A percentile compares a stretch with the other conserved stretches of the same genome.
phyloP scores from a whole-genome alignment of 148 eudicot species.

The Pouteria glomerata region DNA sequence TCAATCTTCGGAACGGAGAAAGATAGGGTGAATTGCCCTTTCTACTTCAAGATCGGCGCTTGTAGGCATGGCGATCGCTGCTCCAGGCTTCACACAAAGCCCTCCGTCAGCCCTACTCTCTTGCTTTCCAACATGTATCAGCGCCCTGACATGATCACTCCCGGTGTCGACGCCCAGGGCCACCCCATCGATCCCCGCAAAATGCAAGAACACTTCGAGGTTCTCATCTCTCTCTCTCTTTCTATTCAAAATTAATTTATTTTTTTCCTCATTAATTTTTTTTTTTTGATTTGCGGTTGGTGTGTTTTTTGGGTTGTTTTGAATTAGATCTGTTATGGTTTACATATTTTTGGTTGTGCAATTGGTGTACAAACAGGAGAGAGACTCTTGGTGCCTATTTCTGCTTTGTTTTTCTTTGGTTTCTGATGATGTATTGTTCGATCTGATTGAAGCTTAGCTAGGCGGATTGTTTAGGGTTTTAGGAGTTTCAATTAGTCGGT shows the following conservation, averaged over 20 bases:
- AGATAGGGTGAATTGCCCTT: constrained; percentile 45
- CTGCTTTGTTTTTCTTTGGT: background rate
- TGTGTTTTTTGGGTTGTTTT: background rate
- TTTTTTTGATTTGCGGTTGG: background rate
- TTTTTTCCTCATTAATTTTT: no score
- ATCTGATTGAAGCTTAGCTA: background rate
- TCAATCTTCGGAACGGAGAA: constrained; percentile 50
- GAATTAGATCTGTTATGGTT: background rate
- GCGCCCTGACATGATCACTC: constrained; percentile 36
- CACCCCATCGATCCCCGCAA: constrained; percentile 44
- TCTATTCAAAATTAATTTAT: background rate
- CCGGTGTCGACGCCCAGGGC: constrained; percentile 48
- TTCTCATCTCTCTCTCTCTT: background rate
- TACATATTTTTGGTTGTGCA: background rate
- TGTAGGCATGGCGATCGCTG: constrained; percentile 35
- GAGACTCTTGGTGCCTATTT: background rate
- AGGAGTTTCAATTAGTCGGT: no score
- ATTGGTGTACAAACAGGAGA: background rate
- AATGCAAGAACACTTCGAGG: constrained; percentile 45
- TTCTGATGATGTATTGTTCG: background rate
- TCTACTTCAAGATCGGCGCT: constrained; percentile 36
- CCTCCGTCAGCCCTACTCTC: constrained; percentile 41
- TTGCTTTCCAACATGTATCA: constrained; percentile 26
- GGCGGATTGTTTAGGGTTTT: no score
- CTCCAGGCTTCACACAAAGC: constrained; percentile 46